A percentile compares a stretch with the other conserved stretches of the same genome.
These are phyloP conservation scores for Ascochyta fabae DNA, from an alignment of 2,329 filamentous ascomycete genomes.

Conservation along the genomic window DNA sequence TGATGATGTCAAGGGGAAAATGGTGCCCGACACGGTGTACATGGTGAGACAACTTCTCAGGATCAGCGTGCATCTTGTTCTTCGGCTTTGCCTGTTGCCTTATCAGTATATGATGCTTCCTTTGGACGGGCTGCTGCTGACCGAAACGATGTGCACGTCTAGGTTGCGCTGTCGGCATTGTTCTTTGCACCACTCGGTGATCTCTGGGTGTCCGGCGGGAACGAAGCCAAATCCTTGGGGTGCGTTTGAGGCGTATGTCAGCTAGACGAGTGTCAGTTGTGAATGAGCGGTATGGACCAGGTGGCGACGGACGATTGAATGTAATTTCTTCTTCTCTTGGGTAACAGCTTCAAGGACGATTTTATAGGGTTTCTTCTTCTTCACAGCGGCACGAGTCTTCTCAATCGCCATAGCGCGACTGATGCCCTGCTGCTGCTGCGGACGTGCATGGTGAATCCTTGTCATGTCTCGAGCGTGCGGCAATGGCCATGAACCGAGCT, in stretches of 20 bases:
- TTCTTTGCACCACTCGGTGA: conserved; percentile 65
- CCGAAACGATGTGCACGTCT: conserved; percentile 66
- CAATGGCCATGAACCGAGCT: conserved; percentile 22
- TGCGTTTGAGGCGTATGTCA: conserved; percentile 61
- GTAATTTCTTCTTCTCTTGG: conserved; percentile 66
- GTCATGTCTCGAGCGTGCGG: conserved; percentile 29
- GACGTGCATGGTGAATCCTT: conserved; percentile 33
- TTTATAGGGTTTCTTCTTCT: conserved; percentile 59
- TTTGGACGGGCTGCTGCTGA: conserved; percentile 48
- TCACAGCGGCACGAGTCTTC: conserved; percentile 30
- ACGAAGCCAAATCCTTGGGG: conserved; percentile 68
- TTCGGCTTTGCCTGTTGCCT: conserved; percentile 46
- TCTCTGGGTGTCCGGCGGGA: conserved; percentile 64
- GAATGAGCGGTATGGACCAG: conserved; percentile 6
- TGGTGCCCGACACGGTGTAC: conserved; percentile 68
- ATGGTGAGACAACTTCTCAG: conserved; percentile 64
- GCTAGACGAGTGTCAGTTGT: conserved; percentile 53
- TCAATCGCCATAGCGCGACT: conserved; percentile 28
- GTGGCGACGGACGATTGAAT: conserved; percentile 53
- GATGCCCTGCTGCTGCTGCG: conserved; percentile 27
- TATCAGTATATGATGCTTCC: conserved; percentile 12
- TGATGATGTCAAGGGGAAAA: conserved; percentile 66
- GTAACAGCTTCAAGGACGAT: conserved; percentile 65
- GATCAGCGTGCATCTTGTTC: conserved; percentile 58
- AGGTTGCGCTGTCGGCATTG: conserved; percentile 61